Base-by-base conservation (phyloP, 148 eudicot genomes). In the Rheum nobile region DNA sequence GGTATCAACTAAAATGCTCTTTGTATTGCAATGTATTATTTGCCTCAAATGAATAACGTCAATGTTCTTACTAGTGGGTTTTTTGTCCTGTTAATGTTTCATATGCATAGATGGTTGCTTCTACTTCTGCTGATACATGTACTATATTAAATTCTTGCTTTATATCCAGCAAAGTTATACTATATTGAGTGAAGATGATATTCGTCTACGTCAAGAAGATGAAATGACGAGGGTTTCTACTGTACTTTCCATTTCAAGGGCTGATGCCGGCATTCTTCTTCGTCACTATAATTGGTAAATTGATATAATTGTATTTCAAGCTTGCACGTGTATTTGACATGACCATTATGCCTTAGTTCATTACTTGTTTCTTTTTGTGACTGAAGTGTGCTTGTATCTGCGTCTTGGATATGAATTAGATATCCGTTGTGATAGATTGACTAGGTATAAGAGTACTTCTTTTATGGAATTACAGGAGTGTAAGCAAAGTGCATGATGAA, bases 401-500 rank as follows among this genome's bases (percentile, higher is more conserved):
- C 6, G 13, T 28, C 17, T 77, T 46, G 35, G 26, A 13, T 47
- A 31, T 46, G 47, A 70, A 38, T 38, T 4, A 19, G 8, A 47
- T 44, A 75, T 61, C 17, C 16, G 44, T 28, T 72, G n/a, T 59
- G 72, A 11, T 65, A 70, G 52, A 6, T 55, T 29, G 24, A 13
- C 34, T 1, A 24, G 48, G 52, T 44, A 57, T 47, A 73, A 55
- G 61, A 39, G 57, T 14, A 26, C 24, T 59, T 81, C 21, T 76
- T 48, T 63, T 79, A 35, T 79, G 80, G 77, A 74, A 37, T 73
- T 37, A 48, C 86, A 91, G 97, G 97, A 91, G 89, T 79, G 94
- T 89, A 67, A 86, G 90, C 79, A 89, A 88, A 79, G 95, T 91
- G 67, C 82, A 91, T 74, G 97, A 91, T 80, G 97, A 86, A 80